Evolutionary conservation across 257 asterid genomes (phyloP), one percentile per base, ranked within the genome.

Genomic region (Salvia splendens): DNA sequence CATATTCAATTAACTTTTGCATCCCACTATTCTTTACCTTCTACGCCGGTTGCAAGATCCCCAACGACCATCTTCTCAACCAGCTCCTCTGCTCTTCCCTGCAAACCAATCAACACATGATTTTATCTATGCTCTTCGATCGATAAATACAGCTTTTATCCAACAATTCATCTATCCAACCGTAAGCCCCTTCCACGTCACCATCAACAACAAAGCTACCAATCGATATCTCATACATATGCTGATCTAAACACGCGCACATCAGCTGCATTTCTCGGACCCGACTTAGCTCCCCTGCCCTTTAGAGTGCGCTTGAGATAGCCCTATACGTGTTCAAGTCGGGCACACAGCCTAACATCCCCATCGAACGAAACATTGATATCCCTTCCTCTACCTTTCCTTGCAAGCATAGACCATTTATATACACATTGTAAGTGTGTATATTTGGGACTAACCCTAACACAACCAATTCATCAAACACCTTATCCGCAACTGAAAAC

Each of bases 401-500:
- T 66, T 82, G 95, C 83, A 73, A 63, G 42, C 95, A 85, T 70
- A 87, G 71, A 20, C 94, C 85, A 52, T 49, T 67, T 10, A 89
- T 82, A 70, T 79, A 83, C 66, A 75, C 76, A 73, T 81, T 91
- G 79, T 81, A 91, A 7, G 94, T 91, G 57, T 42, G 47, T 46
- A 82, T 64, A 73, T 87, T 81, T n/a, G 96, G 96, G 62, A 67
- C 78, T 72, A 85, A 75, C 5, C 95, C 95, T 45, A 66, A 59
- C 35, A 87, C 89, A 71, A 91, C 89, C 89, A 91, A 67, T 81
- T 91, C 88, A 75, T 91, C 98, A 16, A 91, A 89, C 95, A 88
- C 65, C 41, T 86, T 72, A 48, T 87, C 94, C 4, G 86, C 95
- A 30, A 40, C 66, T 49, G 1, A 38, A 35, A 69, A 89, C 49